phyloP scores from a whole-genome alignment of 2,329 filamentous ascomycete species.

The Penicillium sp. region DNA sequence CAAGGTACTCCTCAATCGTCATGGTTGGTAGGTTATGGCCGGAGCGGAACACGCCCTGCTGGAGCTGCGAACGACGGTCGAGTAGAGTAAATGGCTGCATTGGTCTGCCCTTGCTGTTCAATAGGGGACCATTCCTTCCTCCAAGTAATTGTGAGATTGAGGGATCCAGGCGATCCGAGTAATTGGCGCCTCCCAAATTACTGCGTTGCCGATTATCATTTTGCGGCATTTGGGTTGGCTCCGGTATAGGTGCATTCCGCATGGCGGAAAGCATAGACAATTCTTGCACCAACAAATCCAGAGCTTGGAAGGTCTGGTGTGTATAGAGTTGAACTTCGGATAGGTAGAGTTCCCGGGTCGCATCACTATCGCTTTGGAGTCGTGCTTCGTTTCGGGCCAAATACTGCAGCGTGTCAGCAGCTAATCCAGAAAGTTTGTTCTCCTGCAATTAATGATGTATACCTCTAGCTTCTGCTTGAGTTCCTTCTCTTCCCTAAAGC shows the following conservation, averaged over 20 bases:
- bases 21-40: conserved; percentile 96
- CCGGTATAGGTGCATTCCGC: conserved; percentile 52
- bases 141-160: conserved; percentile 54
- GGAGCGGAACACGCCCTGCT: conserved; percentile 79
- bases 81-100: conserved; percentile 88
- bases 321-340: conserved; percentile 71
- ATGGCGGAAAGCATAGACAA: conserved; percentile 77
- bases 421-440: conserved; percentile 22
- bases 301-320: conserved; percentile 78
- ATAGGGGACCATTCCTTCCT: conserved; percentile 65
- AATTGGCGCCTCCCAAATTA: conserved; percentile 55
- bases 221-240: conserved; percentile 33
- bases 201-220: conserved; percentile 46
- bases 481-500: conserved; percentile 82
- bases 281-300: conserved; percentile 87
- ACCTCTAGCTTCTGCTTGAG: conserved; percentile 80
- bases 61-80: conserved; percentile 71
- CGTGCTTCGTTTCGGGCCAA: conserved; percentile 60
- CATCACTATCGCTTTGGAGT: conserved; percentile 76
- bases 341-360: conserved; percentile 75
- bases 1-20: conserved; percentile 96
- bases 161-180: conserved; percentile 73
- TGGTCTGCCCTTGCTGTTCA: conserved; percentile 78
- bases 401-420: conserved; percentile 47
- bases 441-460: conserved; percentile 32